phyloP scores from a whole-genome alignment of 2,329 filamentous ascomycete genomes.

The Pestalotiopsis sp. region DNA sequence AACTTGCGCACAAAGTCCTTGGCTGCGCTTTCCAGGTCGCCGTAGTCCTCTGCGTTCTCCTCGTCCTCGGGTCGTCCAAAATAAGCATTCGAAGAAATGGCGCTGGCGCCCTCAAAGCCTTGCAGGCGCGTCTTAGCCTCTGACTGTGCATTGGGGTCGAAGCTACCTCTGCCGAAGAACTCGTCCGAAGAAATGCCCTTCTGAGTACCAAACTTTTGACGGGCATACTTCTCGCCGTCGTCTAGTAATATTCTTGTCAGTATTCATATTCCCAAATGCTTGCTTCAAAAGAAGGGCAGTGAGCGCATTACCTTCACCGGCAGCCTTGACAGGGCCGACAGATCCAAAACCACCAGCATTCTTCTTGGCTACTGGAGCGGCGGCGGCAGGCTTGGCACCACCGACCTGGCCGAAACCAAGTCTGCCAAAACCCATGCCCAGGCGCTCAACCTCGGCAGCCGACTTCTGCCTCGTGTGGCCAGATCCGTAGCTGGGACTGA shows the following conservation, averaged over 20 bases:
- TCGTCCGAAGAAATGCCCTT: slow-evolving; percentile 98
- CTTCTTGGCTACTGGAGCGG: slow-evolving; percentile 59
- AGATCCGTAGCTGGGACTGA: slow-evolving; percentile 72
- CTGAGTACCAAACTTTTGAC: slow-evolving; percentile 85
- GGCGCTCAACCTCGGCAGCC: slow-evolving; percentile 79
- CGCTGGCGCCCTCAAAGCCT: slow-evolving; percentile 87
- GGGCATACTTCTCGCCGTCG: slow-evolving; percentile 81
- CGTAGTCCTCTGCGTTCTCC: slow-evolving; percentile 69
- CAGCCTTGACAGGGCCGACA: slow-evolving; percentile 72
- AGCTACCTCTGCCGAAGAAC: slow-evolving; percentile 91
- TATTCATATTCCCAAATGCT: background rate
- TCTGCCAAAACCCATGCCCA: slow-evolving; percentile 85
- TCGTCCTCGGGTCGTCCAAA: slow-evolving; percentile 12
- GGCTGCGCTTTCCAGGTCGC: slow-evolving; percentile 88
- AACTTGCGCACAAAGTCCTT: slow-evolving; percentile 96
- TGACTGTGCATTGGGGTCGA: slow-evolving; percentile 75
- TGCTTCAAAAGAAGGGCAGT: background rate
- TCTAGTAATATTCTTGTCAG: slow-evolving; percentile 43
- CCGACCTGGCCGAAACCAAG: slow-evolving; percentile 89
- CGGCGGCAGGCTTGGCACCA: slow-evolving; percentile 58
- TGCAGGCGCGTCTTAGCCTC: slow-evolving; percentile 88
- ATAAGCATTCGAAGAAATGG: slow-evolving; percentile 92
- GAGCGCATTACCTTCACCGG: slow-evolving; percentile 61
- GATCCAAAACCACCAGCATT: slow-evolving; percentile 87
- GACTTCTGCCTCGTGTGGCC: slow-evolving; percentile 62